Percentiles rank a stretch among this genome's conserved stretches.
These are phyloP conservation scores for Naganishia antarctica DNA, from an alignment of 768 basidiomycete species.

Conservation along the genomic window DNA sequence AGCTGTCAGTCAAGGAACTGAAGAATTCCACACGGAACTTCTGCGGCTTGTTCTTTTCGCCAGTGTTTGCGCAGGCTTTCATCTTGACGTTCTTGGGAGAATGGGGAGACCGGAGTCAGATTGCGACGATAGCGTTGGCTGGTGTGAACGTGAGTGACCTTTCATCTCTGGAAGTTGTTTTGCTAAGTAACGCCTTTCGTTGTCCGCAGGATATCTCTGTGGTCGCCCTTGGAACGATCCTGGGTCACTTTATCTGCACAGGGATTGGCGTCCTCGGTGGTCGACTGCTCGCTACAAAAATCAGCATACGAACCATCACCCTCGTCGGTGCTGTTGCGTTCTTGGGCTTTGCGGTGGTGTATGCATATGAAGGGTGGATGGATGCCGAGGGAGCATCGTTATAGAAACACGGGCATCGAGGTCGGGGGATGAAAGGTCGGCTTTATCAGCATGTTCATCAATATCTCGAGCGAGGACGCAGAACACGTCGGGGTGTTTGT, in stretches of 20 bases:
- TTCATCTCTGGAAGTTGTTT: background rate
- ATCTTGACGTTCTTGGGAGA: conserved; percentile 95
- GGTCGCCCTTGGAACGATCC: conserved; percentile 79
- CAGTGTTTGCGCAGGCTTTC: conserved; percentile 92
- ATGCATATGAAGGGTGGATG: conserved; percentile 62
- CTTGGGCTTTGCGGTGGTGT: conserved; percentile 73
- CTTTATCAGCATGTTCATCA: too few relatives aligned
- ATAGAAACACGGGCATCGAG: background rate
- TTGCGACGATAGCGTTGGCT: conserved; percentile 90
- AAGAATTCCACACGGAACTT: conserved; percentile 73
- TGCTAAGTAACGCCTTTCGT: background rate
- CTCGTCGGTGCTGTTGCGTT: conserved; percentile 76
- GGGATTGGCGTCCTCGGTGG: conserved; percentile 88
- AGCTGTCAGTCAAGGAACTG: conserved; percentile 34
- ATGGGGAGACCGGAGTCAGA: conserved; percentile 97
- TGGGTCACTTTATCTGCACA: conserved; percentile 84
- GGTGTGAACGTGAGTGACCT: conserved; percentile 74
- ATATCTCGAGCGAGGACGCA: too few relatives aligned
- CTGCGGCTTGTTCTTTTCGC: conserved; percentile 73
- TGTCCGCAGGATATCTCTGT: conserved; percentile 75
- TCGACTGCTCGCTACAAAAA: conserved; percentile 83
- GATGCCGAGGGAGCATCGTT: background rate
- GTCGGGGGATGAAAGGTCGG: too few relatives aligned
- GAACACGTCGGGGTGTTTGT: too few relatives aligned
- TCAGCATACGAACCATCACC: conserved; percentile 90